A percentile compares a stretch with the other conserved stretches of the same genome.
Conservation (phyloP, 1,139 yeast species). For the Blastobotrys ciferrii region DNA sequence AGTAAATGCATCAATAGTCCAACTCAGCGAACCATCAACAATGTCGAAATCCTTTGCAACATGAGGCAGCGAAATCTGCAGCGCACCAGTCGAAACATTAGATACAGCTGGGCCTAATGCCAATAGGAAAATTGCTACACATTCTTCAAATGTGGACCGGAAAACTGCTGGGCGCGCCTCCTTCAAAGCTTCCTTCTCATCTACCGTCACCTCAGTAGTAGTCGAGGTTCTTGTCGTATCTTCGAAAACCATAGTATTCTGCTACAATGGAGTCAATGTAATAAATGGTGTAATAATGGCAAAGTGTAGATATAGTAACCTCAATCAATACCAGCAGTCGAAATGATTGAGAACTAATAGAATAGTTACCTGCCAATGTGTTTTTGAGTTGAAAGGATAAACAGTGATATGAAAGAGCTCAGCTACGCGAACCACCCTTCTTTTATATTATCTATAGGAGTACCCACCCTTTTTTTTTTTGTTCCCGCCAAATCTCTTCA, state of each 20-base stretch:
- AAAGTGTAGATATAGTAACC: too few species aligned
- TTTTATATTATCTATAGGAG: too few species aligned
- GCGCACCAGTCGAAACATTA: constrained; percentile 39
- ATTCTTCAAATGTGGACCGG: constrained; percentile 21
- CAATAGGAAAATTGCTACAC: constrained; percentile 34
- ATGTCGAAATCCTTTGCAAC: constrained; percentile 38
- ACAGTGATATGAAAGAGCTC: too few species aligned
- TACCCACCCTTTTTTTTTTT: too few species aligned
- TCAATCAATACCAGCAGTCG: too few species aligned
- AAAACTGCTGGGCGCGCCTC: constrained; percentile 24
- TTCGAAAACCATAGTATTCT: neutral
- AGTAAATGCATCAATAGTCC: constrained; percentile 43
- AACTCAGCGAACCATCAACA: constrained; percentile 42
- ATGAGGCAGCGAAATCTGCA: constrained; percentile 38
- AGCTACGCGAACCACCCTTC: too few species aligned
- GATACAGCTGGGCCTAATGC: constrained; percentile 45
- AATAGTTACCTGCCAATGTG: too few species aligned
- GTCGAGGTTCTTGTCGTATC: neutral
- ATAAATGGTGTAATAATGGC: too few species aligned
- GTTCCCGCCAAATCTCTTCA: too few species aligned
- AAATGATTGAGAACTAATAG: too few species aligned
- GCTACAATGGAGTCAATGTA: too few species aligned
- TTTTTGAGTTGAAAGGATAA: too few species aligned
- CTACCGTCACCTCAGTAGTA: neutral
- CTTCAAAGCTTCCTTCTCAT: neutral